Base-by-base conservation (phyloP, 257 asterid genomes). In the Solanum commersonii region DNA sequence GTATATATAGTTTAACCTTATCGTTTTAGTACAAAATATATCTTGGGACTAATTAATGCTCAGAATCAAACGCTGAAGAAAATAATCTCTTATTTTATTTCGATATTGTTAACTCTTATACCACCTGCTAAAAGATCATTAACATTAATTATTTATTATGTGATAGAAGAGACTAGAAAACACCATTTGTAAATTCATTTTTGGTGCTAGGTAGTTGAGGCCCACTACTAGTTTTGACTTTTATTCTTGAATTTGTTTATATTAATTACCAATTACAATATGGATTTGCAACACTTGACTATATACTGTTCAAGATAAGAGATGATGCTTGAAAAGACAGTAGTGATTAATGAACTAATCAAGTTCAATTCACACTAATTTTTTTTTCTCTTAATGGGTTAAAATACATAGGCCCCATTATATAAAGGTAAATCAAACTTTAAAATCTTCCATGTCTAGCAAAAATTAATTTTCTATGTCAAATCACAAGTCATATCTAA, bases 251-350 rank as follows among this genome's bases (percentile, higher is more conserved):
- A 49, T 31, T 81, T 16, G 11, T 10, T 81, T 81, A 38, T 12
- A 25, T 49, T 81, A 81, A 81, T 49, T 49, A 16, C 29, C 67
- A 18, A 29, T 82, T 15, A 18, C 42, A 29, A 16, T 81, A 81
- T 81, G 20, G 31, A 29, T 81, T 81, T 81, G 85, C 22, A 81
- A 49, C 44, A 49, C 68, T 81, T 46, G 29, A 46, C 40, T 49
- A 79, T 79, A 9, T 44, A 59, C 12, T 42, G 31, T 6, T 84
- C 67, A 52, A 88, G 87, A 70, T 34, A 59, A n/a, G 71, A 63
- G 46, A 74, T 68, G 87, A 86, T 87, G 78, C 70, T 76, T 14
- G 93, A 88, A 56, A 91, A 40, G 91, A 78, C 44, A 9, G 23
- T 76, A 38, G 74, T 71, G 85, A 87, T 78, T 83, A 65, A 35